Evolutionary conservation across 176 grass and related monocot genomes (phyloP), one percentile per base, ranked within the genome.

Genomic region (Cenchrus purpureus): DNA sequence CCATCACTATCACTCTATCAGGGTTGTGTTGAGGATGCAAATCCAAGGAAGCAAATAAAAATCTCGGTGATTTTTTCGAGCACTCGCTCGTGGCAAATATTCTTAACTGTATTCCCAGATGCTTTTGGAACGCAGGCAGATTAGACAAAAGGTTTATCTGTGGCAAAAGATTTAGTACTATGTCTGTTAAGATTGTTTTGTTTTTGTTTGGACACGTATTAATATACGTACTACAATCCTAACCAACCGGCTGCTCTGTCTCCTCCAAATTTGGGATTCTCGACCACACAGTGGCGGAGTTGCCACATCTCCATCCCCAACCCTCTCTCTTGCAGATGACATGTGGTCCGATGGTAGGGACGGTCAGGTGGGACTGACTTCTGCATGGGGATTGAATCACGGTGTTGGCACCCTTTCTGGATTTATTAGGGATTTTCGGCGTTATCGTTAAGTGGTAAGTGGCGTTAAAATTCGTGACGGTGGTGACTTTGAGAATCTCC

Each of bases 251-350:
- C 37, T 16, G 2, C 56, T 19, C 37, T 40, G 37, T 40, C 37
- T 10, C 29, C 16, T 53, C 51, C 37, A 40, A 58, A 71, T 59
- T 71, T 59, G 37, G 59, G 79, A 59, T 82, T 57, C 52, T 82
- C 68, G 13, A 71, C 79, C n/a, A 31, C 79, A 82, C 54, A 71
- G 16, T 40, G 29, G 28, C 73, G 31, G 52, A 37, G 37, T 82
- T 82, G 79, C 10, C 53, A 71, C 67, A 82, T 70, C 51, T 15
- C 65, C 20, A 57, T 25, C 79, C 79, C 51, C 51, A 57, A 52
- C 63, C 20, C 25, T 25, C 25, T 25, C 25, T 25, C 25, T 25
- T 25, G 25, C n/a, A n/a, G n/a, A n/a, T n/a, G n/a, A n/a, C n/a
- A n/a, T n/a, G n/a, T n/a, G n/a, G n/a, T n/a, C n/a, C n/a, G n/a